Evolutionary conservation across 148 eudicot species (phyloP), one percentile per base, ranked within the genome.

Genomic region (Bassia scoparia): DNA sequence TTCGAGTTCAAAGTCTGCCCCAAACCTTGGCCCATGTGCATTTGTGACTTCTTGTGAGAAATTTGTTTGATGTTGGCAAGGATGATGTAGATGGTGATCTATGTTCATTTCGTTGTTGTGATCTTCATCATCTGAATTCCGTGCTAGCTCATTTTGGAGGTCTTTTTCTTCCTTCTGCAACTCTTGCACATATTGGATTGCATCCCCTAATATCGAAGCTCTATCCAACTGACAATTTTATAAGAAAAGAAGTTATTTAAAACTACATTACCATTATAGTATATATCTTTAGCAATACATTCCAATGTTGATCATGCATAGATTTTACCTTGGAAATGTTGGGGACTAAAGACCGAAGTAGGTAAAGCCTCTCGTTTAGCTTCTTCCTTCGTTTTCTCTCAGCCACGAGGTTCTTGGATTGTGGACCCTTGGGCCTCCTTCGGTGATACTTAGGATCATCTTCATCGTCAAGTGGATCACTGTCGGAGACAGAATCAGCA

Each of bases 171-270:
- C 89, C 71, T 86, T 79, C 70, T 88, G 81, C 72, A 91, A 72
- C 76, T 95, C 98, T 82, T 84, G 87, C 61, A 95, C 96, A 73
- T 84, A 94, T 20, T 87, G 87, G 63, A 94, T 94, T 6, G 98
- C 98, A 83, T 94, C 98, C 21, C 97, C 93, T 5, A 91, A 89
- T 34, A 95, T 91, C 1, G 99, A 86, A 53, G 99, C 97, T 74
- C 91, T 83, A 46, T 95, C 99, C 86, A 95, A 72, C 99, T 94
- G 33, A 37, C 43, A 34, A 24, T 63, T 63, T 62, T 37, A 66
- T n/a, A 66, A 26, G 69, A 10, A 66, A 23, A 48, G 7, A 52
- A 58, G 3, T 1, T 58, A 58, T 0, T 26, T 58, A 7, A 4
- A 5, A n/a, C 29, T 23, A 58, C 16, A 27, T 58, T 16, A 24